These are phyloP conservation scores for Boechera retrofracta DNA, from an alignment of 345 rosid genomes.

Conservation along the genomic window DNA sequence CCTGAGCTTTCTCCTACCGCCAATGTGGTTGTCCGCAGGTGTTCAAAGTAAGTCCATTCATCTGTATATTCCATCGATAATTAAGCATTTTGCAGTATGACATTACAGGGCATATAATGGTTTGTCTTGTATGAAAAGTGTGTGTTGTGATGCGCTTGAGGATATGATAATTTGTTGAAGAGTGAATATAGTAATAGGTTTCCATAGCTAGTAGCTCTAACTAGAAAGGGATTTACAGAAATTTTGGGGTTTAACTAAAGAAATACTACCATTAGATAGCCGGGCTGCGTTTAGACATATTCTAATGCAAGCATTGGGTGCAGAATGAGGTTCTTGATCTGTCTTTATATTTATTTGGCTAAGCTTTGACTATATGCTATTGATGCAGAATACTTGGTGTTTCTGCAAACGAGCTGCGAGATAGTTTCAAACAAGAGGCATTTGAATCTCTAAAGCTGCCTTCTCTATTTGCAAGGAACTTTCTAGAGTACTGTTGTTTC, in stretches of 20 bases:
- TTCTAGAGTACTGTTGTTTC: conserved; percentile 92
- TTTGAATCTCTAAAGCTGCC: conserved; percentile 78
- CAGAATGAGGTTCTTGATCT: neutral
- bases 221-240: neutral
- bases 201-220: neutral
- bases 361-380: conserved; percentile 12
- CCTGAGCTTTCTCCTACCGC: conserved; percentile 86
- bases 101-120: neutral
- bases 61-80: neutral
- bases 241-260: neutral
- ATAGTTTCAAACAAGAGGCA: conserved; percentile 79
- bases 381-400: conserved; percentile 76
- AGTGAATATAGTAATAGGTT: conserved; percentile 3
- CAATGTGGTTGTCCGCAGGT: conserved; percentile 82
- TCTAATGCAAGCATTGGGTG: neutral
- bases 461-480: conserved; percentile 77
- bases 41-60: conserved; percentile 74
- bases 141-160: neutral
- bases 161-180: neutral
- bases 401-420: conserved; percentile 66
- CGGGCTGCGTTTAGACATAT: neutral
- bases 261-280: neutral
- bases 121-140: conserved; percentile 2
- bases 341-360: neutral
- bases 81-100: neutral